phyloP scores from a whole-genome alignment of 2,329 filamentous ascomycete genomes.

The Colletotrichum euphorbiae region DNA sequence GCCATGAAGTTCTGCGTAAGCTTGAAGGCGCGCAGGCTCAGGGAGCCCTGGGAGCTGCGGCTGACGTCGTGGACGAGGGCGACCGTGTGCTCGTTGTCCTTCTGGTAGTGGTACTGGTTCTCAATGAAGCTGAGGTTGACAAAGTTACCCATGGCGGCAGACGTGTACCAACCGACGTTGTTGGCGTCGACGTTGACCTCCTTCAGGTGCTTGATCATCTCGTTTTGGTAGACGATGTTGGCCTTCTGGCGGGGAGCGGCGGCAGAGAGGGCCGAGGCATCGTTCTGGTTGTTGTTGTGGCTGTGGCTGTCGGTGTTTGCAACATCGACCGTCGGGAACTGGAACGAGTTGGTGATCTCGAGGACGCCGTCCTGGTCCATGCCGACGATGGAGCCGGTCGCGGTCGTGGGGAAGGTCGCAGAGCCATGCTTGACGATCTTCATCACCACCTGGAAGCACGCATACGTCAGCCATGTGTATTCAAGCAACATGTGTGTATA shows the following conservation, averaged over 20 bases:
- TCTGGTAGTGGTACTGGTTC: constrained; percentile 98
- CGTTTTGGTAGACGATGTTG: constrained; percentile 88
- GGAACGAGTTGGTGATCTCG: constrained; percentile 94
- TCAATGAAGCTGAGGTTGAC: constrained; percentile 95
- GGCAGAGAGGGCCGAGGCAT: constrained; percentile 80
- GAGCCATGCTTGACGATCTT: constrained; percentile 98
- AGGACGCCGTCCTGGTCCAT: constrained; percentile 87
- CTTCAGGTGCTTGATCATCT: constrained; percentile 96
- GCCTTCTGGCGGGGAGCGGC: constrained; percentile 92
- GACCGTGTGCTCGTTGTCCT: constrained; percentile 89
- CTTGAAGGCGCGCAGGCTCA: constrained; percentile 92
- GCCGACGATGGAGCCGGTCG: constrained; percentile 91
- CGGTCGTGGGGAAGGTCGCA: constrained; percentile 85
- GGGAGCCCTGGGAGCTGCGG: constrained; percentile 89
- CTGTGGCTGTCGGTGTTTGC: constrained; percentile 73
- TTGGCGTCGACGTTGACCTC: constrained; percentile 99
- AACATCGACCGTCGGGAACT: constrained; percentile 87
- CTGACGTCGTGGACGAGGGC: constrained; percentile 95
- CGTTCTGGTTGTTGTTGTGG: constrained; percentile 64
- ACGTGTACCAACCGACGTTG: constrained; percentile 98
- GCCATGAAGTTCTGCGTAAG: constrained; percentile 89
- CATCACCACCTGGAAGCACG: constrained; percentile 80
- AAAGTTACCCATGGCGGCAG: constrained; percentile 98
- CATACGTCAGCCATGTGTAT: constrained; percentile 38
- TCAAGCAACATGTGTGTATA: neutral